Base-by-base conservation (phyloP, 2,329 filamentous ascomycete genomes). In the Pyrenophora teres region DNA sequence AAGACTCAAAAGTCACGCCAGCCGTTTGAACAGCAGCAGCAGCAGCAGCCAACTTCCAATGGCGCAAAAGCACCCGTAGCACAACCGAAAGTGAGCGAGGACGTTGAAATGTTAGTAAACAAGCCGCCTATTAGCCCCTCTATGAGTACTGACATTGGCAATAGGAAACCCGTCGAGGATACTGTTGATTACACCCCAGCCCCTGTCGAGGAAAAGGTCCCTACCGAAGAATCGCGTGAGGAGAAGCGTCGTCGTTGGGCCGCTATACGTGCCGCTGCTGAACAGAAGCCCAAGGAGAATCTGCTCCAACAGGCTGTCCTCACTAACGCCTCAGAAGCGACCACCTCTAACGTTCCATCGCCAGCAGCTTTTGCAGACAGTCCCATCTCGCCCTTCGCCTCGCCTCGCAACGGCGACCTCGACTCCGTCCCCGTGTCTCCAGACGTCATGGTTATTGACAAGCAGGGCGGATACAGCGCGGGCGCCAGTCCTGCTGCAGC, bases 241-340 rank as follows among this genome's bases (percentile, higher is more conserved):
- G 69, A 71, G 53, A 71, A 69, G 40, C 62, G 60, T 32, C 65
- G 67, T 21, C 64, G 65, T 13, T 72, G 70, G 64, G 69, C 67
- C 32, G 65, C 64, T 19, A 72, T 67, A 44, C 65, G 67, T 41
- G 62, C 57, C 39, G 64, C 62, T 31, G 62, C 76, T 69, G 59
- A 69, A 52, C 78, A 83, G 44, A 67, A 62, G 40, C 87, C 87
- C 42, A 88, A 89, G 46, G 63, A 67, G 13, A 66, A 47, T 44
- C 80, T 93, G 65, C 82, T 89, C 54, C 84, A 93, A 57, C 87
- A 92, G 75, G 87, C 88, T 52, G 78, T 93, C 33, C 81, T 83
- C 52, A 79, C 82, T 41, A 84, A 82, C 59, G 86, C 83, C 57
- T 76, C 81, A 56, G 77, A 80, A 46, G 76, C 76, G 32, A 81